Evolutionary conservation across 1,284 basidiomycete species (phyloP), one percentile per base, ranked within the genome.

Genomic region (Lentinula novae-zelandiae): DNA sequence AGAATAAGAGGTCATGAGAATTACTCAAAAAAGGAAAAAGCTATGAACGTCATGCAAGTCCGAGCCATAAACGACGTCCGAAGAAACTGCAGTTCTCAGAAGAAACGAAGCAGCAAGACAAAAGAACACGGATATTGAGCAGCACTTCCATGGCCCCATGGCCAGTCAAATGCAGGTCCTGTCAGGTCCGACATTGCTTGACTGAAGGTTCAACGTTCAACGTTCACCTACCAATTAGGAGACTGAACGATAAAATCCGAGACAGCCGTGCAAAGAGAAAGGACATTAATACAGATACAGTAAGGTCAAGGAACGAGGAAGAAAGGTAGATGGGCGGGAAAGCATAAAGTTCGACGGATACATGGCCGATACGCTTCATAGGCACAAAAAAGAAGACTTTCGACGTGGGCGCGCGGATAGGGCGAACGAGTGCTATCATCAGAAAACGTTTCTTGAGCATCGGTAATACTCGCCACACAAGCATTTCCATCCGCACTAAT

Each of bases 261-360:
- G 39, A 40, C 20, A 31, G 22, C 20, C 7, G 40, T 20, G 27
- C 54, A 22, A 44, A 39, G 34, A 22, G n/a, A 8, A 54, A 54
- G 3, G 36, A 17, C 27, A 34, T 42, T 31, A 34, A 56, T 38
- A 54, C 53, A 56, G 54, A 56, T 46, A 3, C n/a, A 38, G 51
- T 53, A 36, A 53, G 34, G 51, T 38, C 31, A 46, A 56, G 54
- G 54, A 56, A 56, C 54, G 39, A 39, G 39, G 54, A 44, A 56
- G 39, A 46, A 56, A 56, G 54, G 54, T 46, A 56, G 44, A 44
- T 56, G 54, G 17, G 27, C 54, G 54, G 40, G 53, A 40, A 42
- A 44, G 53, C 22, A n/a, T 54, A 15, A 20, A 27, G 53, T 22
- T 42, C 53, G 22, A 31, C 22, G n/a, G 54, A 42, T 46, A 46